Evolutionary conservation across 306 rosid species (phyloP).

Genomic region (Boehmeria nivea): DNA sequence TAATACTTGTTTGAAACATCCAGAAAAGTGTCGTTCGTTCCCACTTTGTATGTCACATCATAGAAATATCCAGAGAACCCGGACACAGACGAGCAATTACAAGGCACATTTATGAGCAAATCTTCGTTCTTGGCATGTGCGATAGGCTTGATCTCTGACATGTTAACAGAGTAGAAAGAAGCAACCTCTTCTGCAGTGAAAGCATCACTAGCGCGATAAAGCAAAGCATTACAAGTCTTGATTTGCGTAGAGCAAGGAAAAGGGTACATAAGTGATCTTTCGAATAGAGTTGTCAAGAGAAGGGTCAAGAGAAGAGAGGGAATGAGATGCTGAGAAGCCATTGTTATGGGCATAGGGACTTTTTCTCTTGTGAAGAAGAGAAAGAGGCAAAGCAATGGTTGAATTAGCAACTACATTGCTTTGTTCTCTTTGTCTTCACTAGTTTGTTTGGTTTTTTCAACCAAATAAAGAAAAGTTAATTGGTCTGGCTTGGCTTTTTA

Average conservation of each 20-base stretch:
- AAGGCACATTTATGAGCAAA: conserved; percentile 56
- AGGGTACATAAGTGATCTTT: conserved; percentile 28
- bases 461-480: neutral
- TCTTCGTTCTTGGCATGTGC: conserved; percentile 21
- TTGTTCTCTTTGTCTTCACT: conserved; percentile 21
- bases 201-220: conserved; percentile 37
- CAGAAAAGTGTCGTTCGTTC: conserved; percentile 24
- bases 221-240: conserved; percentile 47
- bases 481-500: too few species aligned
- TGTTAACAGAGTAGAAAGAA: conserved; percentile 30
- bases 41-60: conserved; percentile 38
- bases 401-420: conserved; percentile 4
- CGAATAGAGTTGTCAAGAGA: conserved; percentile 21
- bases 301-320: conserved; percentile 22
- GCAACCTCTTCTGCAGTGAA: conserved; percentile 32
- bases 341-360: conserved; percentile 31
- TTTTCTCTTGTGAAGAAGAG: conserved; percentile 19
- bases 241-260: conserved; percentile 37
- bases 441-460: conserved; percentile 23
- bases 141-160: conserved; percentile 41
- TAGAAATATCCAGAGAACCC: conserved; percentile 49
- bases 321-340: conserved; percentile 40
- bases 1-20: conserved; percentile 26
- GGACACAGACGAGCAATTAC: conserved; percentile 43
- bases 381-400: conserved; percentile 4